Evolutionary conservation across 768 basidiomycete genomes (phyloP).

Genomic region (Mycena venus): DNA sequence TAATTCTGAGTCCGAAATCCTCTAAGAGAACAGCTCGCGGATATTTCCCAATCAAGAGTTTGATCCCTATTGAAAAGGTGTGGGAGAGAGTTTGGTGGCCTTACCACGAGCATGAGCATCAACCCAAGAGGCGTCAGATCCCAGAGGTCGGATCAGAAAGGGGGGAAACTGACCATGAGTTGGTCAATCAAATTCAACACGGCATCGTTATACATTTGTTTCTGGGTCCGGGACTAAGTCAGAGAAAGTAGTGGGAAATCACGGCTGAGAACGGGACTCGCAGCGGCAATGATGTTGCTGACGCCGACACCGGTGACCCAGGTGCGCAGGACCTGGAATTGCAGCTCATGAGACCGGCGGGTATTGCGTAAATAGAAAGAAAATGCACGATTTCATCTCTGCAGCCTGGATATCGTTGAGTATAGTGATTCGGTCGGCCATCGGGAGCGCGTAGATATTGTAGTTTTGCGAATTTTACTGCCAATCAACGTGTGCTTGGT

Average conservation of each 20-base stretch:
- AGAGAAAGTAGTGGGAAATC: background rate
- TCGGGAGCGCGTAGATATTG: conserved; percentile 37
- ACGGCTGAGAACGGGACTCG: no score
- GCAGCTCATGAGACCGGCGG: background rate
- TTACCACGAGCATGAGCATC: conserved; percentile 48
- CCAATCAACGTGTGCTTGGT: background rate
- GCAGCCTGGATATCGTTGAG: conserved; percentile 43
- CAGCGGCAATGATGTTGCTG: conserved; percentile 40
- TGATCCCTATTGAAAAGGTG: conserved; percentile 26
- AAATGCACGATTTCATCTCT: conserved; percentile 40
- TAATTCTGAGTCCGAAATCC: background rate
- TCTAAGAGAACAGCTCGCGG: no score
- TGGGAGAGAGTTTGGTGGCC: conserved; percentile 13
- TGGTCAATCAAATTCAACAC: conserved; percentile 52
- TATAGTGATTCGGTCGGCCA: conserved; percentile 35
- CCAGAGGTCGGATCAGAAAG: no score
- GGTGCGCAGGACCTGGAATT: conserved; percentile 44
- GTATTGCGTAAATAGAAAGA: background rate
- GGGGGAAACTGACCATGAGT: no score
- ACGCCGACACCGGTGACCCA: conserved; percentile 45
- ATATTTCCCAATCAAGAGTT: conserved; percentile 36
- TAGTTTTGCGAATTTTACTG: conserved; percentile 33
- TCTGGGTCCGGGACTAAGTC: conserved; percentile 47
- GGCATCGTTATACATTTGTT: conserved; percentile 50
- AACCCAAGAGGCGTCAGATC: conserved; percentile 28